Evolutionary conservation across 2,329 filamentous ascomycete species (phyloP), one percentile per base, ranked within the genome.

Genomic region (Cercospora sp.): DNA sequence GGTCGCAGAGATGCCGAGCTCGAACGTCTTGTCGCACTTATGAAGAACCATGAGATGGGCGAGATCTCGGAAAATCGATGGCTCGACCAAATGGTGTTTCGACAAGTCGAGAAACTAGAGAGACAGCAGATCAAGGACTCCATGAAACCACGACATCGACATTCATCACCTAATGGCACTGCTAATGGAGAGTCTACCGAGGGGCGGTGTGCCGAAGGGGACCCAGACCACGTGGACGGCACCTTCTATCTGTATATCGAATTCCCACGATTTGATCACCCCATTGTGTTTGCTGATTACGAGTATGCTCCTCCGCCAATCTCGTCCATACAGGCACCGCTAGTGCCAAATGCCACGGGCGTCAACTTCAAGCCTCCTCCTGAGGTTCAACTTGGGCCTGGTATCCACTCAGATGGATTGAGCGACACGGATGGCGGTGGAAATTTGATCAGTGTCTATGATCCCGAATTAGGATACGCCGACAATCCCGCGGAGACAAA

Each of bases 11-110:
- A 78, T 60, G 89, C 92, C 63, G 95, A 99, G 80, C 86, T 97
- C 70, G 93, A 97, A 74, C 86, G 95, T 18, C 86, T 99, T 73
- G 94, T 98, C 77, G 90, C 89, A 64, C 80, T 98, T 24, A 91
- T 99, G 78, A 99, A 99, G 81, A 97, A 97, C 80, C 95, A 98
- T 77, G 96, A 99, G 78, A 96, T 97, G 91, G 94, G 93, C 18
- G 95, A 99, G 78, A 94, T 99, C 28, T 89, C 92, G 0, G 88
- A 93, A 16, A 91, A 97, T 59, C 92, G 96, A 75, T 99, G 95
- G 96, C 86, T 99, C 53, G 95, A 99, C 79, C 92, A 95, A 76
- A 86, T 98, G 74, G 94, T 97, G 2, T 99, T 97, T 78, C 89
- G 94, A 49, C 91, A 91, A 62, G 90, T 97, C 68, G 94, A 97